Percentiles rank a stretch among this genome's conserved stretches.
Conservation (phyloP, 1,284 basidiomycete species). For the Paramarasmius palmivorus region DNA sequence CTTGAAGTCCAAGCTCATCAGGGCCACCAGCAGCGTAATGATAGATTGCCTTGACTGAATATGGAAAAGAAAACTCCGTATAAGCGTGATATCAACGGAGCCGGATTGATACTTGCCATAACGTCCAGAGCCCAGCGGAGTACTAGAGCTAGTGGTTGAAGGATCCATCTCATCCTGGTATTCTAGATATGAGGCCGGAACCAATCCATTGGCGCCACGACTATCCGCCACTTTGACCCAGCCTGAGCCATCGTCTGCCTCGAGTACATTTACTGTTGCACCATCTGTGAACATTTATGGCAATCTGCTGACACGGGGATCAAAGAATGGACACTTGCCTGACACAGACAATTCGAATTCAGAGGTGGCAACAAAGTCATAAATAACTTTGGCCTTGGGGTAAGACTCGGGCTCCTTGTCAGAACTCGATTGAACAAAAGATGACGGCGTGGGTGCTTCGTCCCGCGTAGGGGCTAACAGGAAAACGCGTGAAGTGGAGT, state of each 20-base stretch:
- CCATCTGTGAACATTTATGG: conserved; percentile 46
- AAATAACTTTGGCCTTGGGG: conserved; percentile 61
- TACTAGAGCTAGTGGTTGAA: conserved; percentile 17
- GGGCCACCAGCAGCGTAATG: conserved; percentile 64
- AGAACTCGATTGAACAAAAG: conserved; percentile 46
- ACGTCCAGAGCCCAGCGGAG: conserved; percentile 37
- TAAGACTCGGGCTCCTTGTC: conserved; percentile 39
- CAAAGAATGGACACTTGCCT: conserved; percentile 41
- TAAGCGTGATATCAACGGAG: not conserved
- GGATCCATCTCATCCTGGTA: conserved; percentile 27
- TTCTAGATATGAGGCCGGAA: conserved; percentile 78
- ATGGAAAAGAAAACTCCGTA: not conserved
- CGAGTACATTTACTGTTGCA: conserved; percentile 57
- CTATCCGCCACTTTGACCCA: conserved; percentile 77
- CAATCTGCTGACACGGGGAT: conserved; percentile 1
- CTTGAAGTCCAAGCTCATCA: conserved; percentile 68
- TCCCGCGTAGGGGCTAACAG: conserved; percentile 1
- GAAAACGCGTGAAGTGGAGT: not conserved
- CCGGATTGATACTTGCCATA: conserved; percentile 41
- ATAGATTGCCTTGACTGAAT: conserved; percentile 70
- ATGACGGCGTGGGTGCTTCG: conserved; percentile 49
- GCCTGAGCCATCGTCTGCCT: conserved; percentile 80
- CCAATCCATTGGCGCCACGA: conserved; percentile 63
- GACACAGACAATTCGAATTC: conserved; percentile 72
- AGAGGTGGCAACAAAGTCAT: conserved; percentile 70